Percentiles rank a stretch among this genome's conserved stretches.
Evolutionary conservation across 371 early-diverging fungal genomes (phyloP).

Genomic region (Mortierella sp.): DNA sequence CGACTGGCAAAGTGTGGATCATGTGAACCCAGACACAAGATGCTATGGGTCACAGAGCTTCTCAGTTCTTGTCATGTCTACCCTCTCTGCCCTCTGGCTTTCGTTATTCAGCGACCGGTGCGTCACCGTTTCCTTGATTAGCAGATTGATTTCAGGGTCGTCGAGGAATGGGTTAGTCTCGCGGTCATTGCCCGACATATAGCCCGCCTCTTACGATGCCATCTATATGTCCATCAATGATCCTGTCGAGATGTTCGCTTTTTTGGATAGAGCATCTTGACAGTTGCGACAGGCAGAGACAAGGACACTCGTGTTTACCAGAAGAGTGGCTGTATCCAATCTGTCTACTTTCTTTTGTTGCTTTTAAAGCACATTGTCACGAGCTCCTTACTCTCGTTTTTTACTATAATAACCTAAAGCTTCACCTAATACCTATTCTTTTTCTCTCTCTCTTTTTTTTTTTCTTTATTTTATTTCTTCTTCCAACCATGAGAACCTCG

Average conservation of each 20-base stretch:
- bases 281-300: conserved; percentile 24
- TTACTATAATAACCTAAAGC: background rate
- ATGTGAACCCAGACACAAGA: conserved; percentile 1
- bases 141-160: conserved; percentile 31
- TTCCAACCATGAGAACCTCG: conserved; percentile 6
- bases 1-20: conserved; percentile 5
- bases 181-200: conserved; percentile 25
- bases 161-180: conserved; percentile 30
- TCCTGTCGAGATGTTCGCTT: conserved; percentile 14
- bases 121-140: background rate
- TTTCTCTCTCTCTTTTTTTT: conserved; percentile 1
- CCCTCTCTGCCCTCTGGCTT: conserved; percentile 28
- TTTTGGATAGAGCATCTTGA: conserved; percentile 18
- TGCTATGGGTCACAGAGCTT: conserved; percentile 1
- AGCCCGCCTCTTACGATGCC: conserved; percentile 9
- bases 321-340: conserved; percentile 21
- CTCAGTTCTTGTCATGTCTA: conserved; percentile 11
- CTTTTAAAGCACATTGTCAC: background rate
- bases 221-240: conserved; percentile 33
- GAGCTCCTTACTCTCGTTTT: too few relatives aligned
- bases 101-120: conserved; percentile 11
- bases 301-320: conserved; percentile 19
- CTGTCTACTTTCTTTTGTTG: conserved; percentile 9
- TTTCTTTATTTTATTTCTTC: too few relatives aligned
- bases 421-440: background rate